phyloP scores from a whole-genome alignment of 148 eudicot genomes.

The Polygonum maritimum region DNA sequence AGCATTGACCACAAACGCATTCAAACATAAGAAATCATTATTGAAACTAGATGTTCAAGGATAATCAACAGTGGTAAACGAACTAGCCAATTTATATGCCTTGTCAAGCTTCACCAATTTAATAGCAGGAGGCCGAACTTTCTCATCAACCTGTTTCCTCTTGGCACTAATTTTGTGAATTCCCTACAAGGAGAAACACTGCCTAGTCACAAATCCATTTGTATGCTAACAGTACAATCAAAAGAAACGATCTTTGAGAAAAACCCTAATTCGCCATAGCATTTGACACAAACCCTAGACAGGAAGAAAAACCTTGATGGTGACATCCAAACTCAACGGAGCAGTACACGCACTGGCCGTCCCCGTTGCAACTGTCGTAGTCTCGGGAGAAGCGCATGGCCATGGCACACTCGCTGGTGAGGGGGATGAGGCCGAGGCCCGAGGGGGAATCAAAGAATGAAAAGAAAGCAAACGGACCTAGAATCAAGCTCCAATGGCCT shows the following conservation, averaged over 20 bases:
- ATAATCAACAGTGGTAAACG: background rate
- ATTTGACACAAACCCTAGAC: background rate
- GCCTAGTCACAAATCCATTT: background rate
- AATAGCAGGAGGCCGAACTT: conserved; percentile 3
- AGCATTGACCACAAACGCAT: background rate
- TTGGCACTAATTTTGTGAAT: background rate
- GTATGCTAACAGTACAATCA: background rate
- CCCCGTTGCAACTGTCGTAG: conserved; percentile 92
- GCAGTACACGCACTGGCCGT: conserved; percentile 90
- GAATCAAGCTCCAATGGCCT: conserved; percentile 58
- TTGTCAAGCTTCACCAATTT: conserved; percentile 11
- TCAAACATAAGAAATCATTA: background rate
- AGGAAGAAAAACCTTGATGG: conserved; percentile 80
- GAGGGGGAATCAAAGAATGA: conserved; percentile 21
- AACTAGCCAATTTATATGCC: conserved; percentile 11
- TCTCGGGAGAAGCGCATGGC: conserved; percentile 89
- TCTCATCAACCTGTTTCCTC: conserved; percentile 2
- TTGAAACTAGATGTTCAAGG: background rate
- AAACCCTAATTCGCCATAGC: background rate
- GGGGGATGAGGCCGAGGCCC: conserved; percentile 85
- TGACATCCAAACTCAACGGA: conserved; percentile 95
- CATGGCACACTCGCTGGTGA: conserved; percentile 84
- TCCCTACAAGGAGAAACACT: background rate
- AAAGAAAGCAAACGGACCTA: conserved; percentile 31
- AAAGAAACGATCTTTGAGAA: background rate